Base-by-base conservation (phyloP, 1,284 basidiomycete species). In the Termitomyces sp. region DNA sequence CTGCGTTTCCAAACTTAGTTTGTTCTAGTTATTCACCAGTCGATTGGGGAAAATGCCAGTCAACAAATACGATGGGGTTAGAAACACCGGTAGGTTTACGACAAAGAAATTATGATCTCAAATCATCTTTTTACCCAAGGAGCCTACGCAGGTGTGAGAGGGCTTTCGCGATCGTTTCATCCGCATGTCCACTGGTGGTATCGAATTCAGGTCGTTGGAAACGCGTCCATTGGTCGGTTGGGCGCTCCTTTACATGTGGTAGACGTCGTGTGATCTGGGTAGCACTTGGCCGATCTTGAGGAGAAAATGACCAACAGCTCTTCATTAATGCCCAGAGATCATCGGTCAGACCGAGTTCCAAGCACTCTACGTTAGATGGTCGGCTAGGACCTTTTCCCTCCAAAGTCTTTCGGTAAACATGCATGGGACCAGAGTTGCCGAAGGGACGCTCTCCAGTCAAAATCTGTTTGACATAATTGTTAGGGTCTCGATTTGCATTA, bases 401-500 rank as follows among this genome's bases (percentile, higher is more conserved):
- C 43, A 58, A 47, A 19, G 64, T 53, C 39, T 58, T 53, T 7
- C 55, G 43, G 13, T 63, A 63, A 26, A 66, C 59, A 8, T 54
- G 54, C 15, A 63, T 61, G 19, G 57, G 52, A 2, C 55, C 10
- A 6, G 58, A 53, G 30, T 66, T 58, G 28, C 57, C 50, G 13
- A 51, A 54, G 3, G 53, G 52, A n/a, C 24, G 38, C 3, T 54
- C 21, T 19, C 48, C 53, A 1, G 52, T 54, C 19, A 57, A 52
- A n/a, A 54, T 51, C 56, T 57, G 7, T 26, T 17, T 7, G 1
- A 6, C 13, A 33, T 7, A n/a, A 21, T 40, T 30, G n/a, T 33
- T 10, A 21, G 26, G 12, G 12, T 2, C 7, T 48, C 10, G 3
- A 26, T 19, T 41, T 12, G 5, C 12, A 5, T 3, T 13, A 31